phyloP scores from a whole-genome alignment of 768 basidiomycete species.

The Macrolepiota albuminosa region DNA sequence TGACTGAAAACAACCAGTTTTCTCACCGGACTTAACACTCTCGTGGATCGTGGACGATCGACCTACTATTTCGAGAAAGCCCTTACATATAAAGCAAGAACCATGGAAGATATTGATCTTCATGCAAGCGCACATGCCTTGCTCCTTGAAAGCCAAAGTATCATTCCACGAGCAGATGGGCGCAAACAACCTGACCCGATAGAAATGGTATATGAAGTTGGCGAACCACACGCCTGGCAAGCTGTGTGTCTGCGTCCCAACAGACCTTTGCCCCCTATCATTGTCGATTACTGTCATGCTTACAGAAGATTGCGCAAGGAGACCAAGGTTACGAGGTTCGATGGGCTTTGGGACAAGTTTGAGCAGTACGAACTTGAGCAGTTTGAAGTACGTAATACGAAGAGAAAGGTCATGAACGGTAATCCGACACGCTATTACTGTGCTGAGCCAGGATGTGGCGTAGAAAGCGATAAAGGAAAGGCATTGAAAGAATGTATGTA shows the following conservation, averaged over 20 bases:
- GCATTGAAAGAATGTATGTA: not conserved
- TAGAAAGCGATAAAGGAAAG: slow-evolving; percentile 1
- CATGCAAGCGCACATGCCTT: slow-evolving; percentile 1
- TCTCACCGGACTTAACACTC: not conserved
- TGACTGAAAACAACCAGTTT: not conserved
- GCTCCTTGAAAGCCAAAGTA: slow-evolving; percentile 2
- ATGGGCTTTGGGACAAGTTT: not conserved
- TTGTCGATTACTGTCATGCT: not conserved
- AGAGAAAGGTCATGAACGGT: not conserved
- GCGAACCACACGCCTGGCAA: slow-evolving; percentile 2
- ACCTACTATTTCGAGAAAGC: not conserved
- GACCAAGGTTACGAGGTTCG: not conserved
- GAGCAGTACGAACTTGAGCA: not conserved
- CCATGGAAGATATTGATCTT: not conserved
- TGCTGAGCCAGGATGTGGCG: not conserved
- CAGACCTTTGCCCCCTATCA: slow-evolving; percentile 1
- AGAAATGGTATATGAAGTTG: slow-evolving; percentile 2
- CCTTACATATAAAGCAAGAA: not conserved
- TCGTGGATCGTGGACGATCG: not conserved
- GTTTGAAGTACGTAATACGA: not conserved
- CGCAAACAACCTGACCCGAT: slow-evolving; percentile 1
- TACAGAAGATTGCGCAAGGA: not conserved
- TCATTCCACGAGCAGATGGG: slow-evolving; percentile 2
- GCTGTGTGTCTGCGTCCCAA: slow-evolving; percentile 1
- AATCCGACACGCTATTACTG: not conserved